Evolutionary conservation across 2,329 filamentous ascomycete species (phyloP).

Genomic region (Fusarium nygamai): DNA sequence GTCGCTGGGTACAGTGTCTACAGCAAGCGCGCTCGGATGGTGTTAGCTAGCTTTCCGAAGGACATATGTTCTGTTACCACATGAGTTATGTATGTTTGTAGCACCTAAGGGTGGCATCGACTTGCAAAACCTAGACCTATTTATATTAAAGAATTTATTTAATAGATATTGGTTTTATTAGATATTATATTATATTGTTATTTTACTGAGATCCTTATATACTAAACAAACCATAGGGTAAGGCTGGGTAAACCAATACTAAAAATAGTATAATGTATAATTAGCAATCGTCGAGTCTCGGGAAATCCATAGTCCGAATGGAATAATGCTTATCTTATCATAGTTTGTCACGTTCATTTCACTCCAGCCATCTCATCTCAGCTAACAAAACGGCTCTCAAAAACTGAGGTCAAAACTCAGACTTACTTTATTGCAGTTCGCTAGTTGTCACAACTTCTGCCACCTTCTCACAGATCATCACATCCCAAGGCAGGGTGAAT

Average conservation of each 20-base stretch:
- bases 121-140: accelerated
- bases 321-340: background rate
- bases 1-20: accelerated
- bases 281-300: background rate
- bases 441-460: background rate
- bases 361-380: background rate
- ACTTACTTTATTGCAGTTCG: no score
- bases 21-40: accelerated
- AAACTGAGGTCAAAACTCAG: background rate
- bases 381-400: accelerated
- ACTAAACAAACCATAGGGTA: background rate
- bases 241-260: accelerated
- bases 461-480: no score
- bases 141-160: accelerated
- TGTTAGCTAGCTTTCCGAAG: background rate
- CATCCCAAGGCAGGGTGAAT: background rate
- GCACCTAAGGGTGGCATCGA: accelerated
- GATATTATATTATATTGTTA: background rate
- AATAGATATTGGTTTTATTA: no score
- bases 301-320: background rate
- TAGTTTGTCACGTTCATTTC: background rate
- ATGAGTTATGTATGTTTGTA: background rate
- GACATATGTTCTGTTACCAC: no score
- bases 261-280: background rate
- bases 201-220: accelerated